A percentile compares a stretch with the other conserved stretches of the same genome.
Evolutionary conservation across 2,329 filamentous ascomycete genomes (phyloP).

Genomic region (Aspergillus novoparasiticus): DNA sequence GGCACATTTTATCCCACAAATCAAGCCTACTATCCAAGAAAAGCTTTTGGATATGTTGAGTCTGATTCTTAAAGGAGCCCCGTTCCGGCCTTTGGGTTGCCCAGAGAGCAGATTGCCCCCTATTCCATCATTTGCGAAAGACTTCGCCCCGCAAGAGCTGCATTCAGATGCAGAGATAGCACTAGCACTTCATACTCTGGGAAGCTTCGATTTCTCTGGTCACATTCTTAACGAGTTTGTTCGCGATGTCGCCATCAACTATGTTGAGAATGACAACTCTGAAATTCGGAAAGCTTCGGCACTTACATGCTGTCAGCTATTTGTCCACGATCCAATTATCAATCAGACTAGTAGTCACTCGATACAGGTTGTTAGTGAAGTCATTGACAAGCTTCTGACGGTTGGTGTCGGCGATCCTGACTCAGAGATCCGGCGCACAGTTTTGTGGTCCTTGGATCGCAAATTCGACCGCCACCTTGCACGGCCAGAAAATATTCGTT

Average conservation of each 20-base stretch:
- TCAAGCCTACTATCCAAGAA: slow-evolving; percentile 90
- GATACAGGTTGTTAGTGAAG: slow-evolving; percentile 94
- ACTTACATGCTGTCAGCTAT: slow-evolving; percentile 95
- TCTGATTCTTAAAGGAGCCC: slow-evolving; percentile 86
- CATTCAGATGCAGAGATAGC: slow-evolving; percentile 87
- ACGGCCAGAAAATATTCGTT: slow-evolving; percentile 95
- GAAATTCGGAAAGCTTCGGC: slow-evolving; percentile 93
- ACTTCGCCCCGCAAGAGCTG: slow-evolving; percentile 80
- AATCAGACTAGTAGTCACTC: slow-evolving; percentile 97
- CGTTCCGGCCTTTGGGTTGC: slow-evolving; percentile 89
- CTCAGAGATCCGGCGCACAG: slow-evolving; percentile 82
- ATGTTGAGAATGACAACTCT: slow-evolving; percentile 92
- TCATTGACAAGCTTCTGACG: slow-evolving; percentile 94
- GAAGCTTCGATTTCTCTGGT: slow-evolving; percentile 92
- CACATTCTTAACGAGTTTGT: slow-evolving; percentile 98
- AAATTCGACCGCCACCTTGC: slow-evolving; percentile 96
- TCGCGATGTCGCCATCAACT: slow-evolving; percentile 95
- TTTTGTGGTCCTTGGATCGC: slow-evolving; percentile 84
- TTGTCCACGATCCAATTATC: slow-evolving; percentile 94
- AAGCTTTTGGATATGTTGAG: slow-evolving; percentile 93
- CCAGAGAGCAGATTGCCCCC: slow-evolving; percentile 82
- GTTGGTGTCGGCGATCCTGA: slow-evolving; percentile 93
- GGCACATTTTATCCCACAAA: slow-evolving; percentile 96
- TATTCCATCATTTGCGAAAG: slow-evolving; percentile 81
- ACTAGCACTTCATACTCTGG: slow-evolving; percentile 87